phyloP scores from a whole-genome alignment of 1,284 basidiomycete genomes.

The Ganoderma sinense region DNA sequence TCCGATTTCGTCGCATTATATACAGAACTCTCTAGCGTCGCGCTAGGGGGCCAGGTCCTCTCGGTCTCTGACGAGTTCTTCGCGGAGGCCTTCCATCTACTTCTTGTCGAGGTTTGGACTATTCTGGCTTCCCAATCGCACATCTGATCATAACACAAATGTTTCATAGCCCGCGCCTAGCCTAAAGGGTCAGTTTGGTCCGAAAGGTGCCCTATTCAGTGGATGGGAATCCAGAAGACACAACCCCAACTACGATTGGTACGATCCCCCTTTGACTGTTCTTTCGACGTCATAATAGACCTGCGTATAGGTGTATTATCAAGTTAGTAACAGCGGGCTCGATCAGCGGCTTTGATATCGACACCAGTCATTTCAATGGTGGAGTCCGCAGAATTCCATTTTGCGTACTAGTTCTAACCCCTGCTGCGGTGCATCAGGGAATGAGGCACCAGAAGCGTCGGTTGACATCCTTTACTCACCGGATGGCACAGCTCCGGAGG shows the following conservation, averaged over 20 bases:
- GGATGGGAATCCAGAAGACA: constrained; percentile 96
- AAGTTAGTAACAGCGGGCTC: constrained; percentile 84
- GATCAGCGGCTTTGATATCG: constrained; percentile 91
- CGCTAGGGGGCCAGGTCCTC: constrained; percentile 81
- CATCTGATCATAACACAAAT: constrained; percentile 4
- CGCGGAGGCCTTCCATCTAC: constrained; percentile 84
- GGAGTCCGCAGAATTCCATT: background rate
- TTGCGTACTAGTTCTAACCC: background rate
- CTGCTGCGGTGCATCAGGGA: constrained; percentile 56
- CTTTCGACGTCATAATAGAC: background rate
- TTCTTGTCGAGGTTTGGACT: constrained; percentile 77
- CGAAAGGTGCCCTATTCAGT: constrained; percentile 93
- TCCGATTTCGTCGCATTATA: constrained; percentile 4
- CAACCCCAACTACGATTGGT: constrained; percentile 93
- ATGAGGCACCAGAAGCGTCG: constrained; percentile 88
- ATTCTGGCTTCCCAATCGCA: background rate
- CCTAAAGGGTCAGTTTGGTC: constrained; percentile 94
- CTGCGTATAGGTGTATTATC: constrained; percentile 80
- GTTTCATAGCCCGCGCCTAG: constrained; percentile 73
- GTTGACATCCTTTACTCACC: constrained; percentile 69
- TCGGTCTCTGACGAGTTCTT: constrained; percentile 97
- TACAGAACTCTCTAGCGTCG: constrained; percentile 89
- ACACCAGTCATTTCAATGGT: constrained; percentile 96
- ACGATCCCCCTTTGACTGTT: constrained; percentile 33
- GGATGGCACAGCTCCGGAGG: constrained; percentile 49